Conservation (phyloP, 2,329 filamentous ascomycete genomes). For the Akanthomyces lecanii region DNA sequence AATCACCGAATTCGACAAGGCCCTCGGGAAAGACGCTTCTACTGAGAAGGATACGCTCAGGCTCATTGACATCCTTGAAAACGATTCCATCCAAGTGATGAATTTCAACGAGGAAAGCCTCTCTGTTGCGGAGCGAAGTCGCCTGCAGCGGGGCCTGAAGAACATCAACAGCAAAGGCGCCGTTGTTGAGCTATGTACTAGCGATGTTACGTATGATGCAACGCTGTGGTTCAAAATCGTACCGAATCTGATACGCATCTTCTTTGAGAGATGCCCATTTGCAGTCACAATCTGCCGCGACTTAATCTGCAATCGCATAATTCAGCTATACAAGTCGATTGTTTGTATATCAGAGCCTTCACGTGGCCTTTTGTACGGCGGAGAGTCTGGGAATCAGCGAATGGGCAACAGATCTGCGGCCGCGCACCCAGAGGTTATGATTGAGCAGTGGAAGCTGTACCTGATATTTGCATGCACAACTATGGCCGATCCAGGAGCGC, state of each 20-base stretch:
- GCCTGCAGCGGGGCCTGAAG: constrained; percentile 83
- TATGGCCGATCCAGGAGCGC: constrained; percentile 73
- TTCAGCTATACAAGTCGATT: constrained; percentile 89
- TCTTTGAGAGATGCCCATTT: constrained; percentile 86
- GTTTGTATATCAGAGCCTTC: constrained; percentile 71
- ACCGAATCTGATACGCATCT: constrained; percentile 86
- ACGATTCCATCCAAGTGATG: constrained; percentile 82
- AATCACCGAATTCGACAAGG: constrained; percentile 89
- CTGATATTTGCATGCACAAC: constrained; percentile 97
- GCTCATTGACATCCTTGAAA: constrained; percentile 88
- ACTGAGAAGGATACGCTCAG: constrained; percentile 62
- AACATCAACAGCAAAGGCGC: constrained; percentile 80
- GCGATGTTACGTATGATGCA: constrained; percentile 89
- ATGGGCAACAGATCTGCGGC: constrained; percentile 54
- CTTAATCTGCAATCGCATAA: constrained; percentile 83
- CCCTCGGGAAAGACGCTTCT: constrained; percentile 64
- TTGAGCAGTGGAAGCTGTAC: constrained; percentile 98
- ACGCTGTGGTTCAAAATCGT: constrained; percentile 98
- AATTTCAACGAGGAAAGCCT: constrained; percentile 89
- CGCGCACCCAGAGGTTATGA: constrained; percentile 76
- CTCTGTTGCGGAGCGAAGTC: constrained; percentile 86
- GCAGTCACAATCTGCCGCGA: constrained; percentile 88
- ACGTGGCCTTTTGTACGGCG: constrained; percentile 60
- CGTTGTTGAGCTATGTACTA: constrained; percentile 89
- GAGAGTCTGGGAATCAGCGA: constrained; percentile 53